These are phyloP conservation scores for Gossypium schwendimanii DNA, from an alignment of 441 rosid species.

Conservation along the genomic window DNA sequence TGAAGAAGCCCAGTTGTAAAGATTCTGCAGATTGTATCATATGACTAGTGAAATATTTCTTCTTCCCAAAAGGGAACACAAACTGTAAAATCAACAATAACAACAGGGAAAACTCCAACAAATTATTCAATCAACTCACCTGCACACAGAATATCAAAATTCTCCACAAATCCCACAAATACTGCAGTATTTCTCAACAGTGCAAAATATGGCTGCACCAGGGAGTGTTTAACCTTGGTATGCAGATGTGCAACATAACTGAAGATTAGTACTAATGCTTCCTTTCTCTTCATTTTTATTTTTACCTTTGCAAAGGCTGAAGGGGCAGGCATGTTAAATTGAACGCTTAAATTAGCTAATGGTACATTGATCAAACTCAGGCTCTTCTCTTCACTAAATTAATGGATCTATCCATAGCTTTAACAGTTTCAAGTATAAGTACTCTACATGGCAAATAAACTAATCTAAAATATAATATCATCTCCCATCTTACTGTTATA, in stretches of 20 bases:
- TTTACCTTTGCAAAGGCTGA: not conserved
- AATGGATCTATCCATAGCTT: not conserved
- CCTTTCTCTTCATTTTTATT: not conserved
- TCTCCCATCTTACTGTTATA: not conserved
- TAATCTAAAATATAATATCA: not conserved
- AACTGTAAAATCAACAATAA: not conserved
- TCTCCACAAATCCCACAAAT: not conserved
- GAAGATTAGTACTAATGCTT: not conserved
- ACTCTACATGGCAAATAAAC: not conserved
- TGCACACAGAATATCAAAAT: not conserved
- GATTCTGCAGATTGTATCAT: not conserved
- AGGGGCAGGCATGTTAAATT: not conserved
- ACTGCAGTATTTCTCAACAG: not conserved
- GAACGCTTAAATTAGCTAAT: not conserved
- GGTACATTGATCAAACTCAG: not conserved
- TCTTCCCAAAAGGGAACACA: not conserved
- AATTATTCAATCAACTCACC: constrained; percentile 6
- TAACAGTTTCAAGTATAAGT: not conserved
- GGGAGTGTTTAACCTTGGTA: not conserved
- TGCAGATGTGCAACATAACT: not conserved
- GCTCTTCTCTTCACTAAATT: not conserved
- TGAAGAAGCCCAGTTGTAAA: not conserved
- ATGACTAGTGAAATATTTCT: not conserved
- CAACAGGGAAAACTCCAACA: not conserved
- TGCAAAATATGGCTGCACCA: not conserved